Percentiles rank a stretch among this genome's conserved stretches.
phyloP scores from a whole-genome alignment of 2,329 filamentous ascomycete species.

The Penicillium sp. region DNA sequence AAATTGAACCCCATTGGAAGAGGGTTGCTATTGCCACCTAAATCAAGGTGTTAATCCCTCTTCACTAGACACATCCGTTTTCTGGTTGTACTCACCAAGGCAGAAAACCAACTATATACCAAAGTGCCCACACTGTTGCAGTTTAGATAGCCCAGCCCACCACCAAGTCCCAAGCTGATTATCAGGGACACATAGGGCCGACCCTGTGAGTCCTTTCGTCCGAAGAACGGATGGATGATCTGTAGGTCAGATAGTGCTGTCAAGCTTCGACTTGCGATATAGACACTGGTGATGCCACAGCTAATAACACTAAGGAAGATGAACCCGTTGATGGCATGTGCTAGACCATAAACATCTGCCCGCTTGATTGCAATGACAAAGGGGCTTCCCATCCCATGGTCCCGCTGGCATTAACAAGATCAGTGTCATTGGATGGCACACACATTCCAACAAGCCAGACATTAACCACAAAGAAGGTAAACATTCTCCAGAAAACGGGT shows the following conservation, averaged over 20 bases:
- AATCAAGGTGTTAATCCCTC: neutral
- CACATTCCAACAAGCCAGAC: constrained; percentile 40
- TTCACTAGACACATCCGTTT: neutral
- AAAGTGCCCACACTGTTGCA: constrained; percentile 24
- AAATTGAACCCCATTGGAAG: constrained; percentile 30
- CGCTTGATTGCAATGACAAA: constrained; percentile 32
- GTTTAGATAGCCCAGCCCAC: constrained; percentile 36
- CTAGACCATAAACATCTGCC: constrained; percentile 31
- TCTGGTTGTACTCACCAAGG: constrained; percentile 16
- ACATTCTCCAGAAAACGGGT: constrained; percentile 37
- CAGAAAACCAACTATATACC: constrained; percentile 37
- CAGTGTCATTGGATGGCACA: constrained; percentile 29
- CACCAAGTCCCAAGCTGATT: constrained; percentile 30
- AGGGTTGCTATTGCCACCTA: constrained; percentile 32
- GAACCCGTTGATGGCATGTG: constrained; percentile 34
- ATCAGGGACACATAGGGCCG: constrained; percentile 31
- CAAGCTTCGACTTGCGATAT: constrained; percentile 34
- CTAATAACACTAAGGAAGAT: constrained; percentile 37
- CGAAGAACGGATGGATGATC: constrained; percentile 23
- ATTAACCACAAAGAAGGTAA: constrained; percentile 36
- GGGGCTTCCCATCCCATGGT: constrained; percentile 33
- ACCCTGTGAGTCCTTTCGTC: constrained; percentile 24
- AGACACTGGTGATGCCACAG: constrained; percentile 36
- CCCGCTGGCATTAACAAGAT: constrained; percentile 29
- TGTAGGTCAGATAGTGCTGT: constrained; percentile 33